Base-by-base conservation (phyloP, 257 asterid genomes). In the Orobanche coerulescens region DNA sequence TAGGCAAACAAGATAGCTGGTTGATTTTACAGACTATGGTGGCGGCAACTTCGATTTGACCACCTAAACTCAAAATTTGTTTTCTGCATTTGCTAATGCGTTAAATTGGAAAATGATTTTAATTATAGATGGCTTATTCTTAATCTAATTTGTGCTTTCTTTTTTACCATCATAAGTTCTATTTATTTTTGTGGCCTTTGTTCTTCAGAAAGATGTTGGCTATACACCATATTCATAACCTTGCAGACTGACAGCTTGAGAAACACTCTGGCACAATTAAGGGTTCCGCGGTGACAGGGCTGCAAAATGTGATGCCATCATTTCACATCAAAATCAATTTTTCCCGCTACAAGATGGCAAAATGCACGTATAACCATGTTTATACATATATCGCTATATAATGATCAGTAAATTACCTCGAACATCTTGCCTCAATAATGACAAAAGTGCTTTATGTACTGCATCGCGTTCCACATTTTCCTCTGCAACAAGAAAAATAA, bases 381-480 rank as follows among this genome's bases (percentile, higher is more conserved):
- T 50, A 11, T 49, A 72, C 24, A 53, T 51, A 46, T 50, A n/a
- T n/a, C n/a, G n/a, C n/a, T n/a, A n/a, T n/a, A n/a, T 39, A 56
- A n/a, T 10, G 33, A 66, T 31, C 47, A 36, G 59, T 34, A 66
- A 24, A 49, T 65, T 71, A 90, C 97, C 97, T 87, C 78, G 78
- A 50, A 83, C 94, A 63, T 90, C 96, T 73, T 90, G 97, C 85
- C 96, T 84, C 73, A 90, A 71, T 53, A 90, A 82, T 76, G 96
- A 87, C 66, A 90, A 50, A 65, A 90, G 94, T n/a, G 97, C 95
- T 75, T 90, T 90, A 63, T 84, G 80, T 23, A 87, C 96, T 2
- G 97, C 97, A 83, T 90, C 97, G 15, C 97, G 97, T 85, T 90
- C 97, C 75, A 90, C 95, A 58, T 87, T 90, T 76, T 90, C 96